These are phyloP conservation scores for Artemisia princeps DNA, from an alignment of 140 eudicot genomes.

Conservation along the genomic window DNA sequence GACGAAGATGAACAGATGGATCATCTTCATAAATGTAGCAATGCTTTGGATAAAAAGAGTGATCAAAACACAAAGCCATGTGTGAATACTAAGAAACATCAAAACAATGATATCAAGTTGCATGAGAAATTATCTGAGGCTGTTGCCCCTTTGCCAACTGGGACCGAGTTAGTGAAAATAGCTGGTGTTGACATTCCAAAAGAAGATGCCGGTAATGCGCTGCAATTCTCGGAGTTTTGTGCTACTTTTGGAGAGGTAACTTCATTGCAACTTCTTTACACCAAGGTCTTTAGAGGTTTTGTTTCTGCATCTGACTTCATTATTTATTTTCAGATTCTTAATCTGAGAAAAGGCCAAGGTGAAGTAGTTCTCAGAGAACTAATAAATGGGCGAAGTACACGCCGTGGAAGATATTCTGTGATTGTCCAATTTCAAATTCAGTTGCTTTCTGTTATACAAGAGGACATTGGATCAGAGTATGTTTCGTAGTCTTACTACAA, in stretches of 20 bases:
- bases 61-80: too few species aligned
- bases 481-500: not conserved
- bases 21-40: not conserved
- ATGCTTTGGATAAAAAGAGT: too few species aligned
- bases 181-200: slow-evolving; percentile 50
- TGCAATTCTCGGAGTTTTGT: slow-evolving; percentile 79
- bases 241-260: slow-evolving; percentile 69
- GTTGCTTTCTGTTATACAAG: slow-evolving; percentile 42
- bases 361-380: slow-evolving; percentile 54
- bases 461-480: slow-evolving; percentile 49
- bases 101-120: too few species aligned
- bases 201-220: slow-evolving; percentile 59
- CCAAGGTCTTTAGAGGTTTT: not conserved
- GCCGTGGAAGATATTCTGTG: slow-evolving; percentile 44
- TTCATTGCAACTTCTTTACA: not conserved
- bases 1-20: not conserved
- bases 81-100: too few species aligned
- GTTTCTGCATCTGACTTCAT: not conserved
- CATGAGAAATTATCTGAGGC: not conserved
- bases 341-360: slow-evolving; percentile 55
- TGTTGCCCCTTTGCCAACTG: slow-evolving; percentile 42
- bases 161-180: slow-evolving; percentile 42
- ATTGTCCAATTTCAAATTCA: slow-evolving; percentile 52
- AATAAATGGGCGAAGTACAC: slow-evolving; percentile 40
- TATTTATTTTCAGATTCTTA: slow-evolving; percentile 35